Base-by-base conservation (phyloP, 495 filamentous ascomycete species). In the Massariosphaeria phaeospora region DNA sequence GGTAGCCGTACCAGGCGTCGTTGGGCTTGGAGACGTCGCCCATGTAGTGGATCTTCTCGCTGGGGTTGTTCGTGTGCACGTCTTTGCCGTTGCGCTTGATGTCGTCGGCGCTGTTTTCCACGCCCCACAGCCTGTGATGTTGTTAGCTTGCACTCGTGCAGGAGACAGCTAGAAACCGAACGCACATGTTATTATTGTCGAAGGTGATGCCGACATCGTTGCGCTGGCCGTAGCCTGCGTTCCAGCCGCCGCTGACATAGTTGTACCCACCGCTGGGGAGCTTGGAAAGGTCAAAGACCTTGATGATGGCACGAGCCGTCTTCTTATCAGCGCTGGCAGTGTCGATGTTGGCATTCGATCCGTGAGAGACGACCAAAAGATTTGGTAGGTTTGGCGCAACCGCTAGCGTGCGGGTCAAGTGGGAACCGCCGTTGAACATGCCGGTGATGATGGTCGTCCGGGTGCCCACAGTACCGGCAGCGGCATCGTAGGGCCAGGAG, bases 31-130 rank as follows among this genome's bases (percentile, higher is more conserved):
- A 47, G 21, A 64, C 41, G 40, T 54, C 46, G 29, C 61, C 61
- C 20, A 64, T 53, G 57, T 55, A 64, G 52, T 64, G 55, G 8
- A 64, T 18, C 31, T 64, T 57, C 48, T 64, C 61, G 23, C 44
- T 46, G 6, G 61, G 61, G 35, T 64, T 64, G 57, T 64, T 57
- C 18, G 55, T 17, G 44, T 59, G 56, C 42, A 64, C 38, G 36
- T 64, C 61, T 21, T 44, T 55, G 21, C 38, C 21, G 11, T 52
- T 33, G 44, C 61, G 61, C 30, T 49, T 51, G 51, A 64, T 52
- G 25, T 64, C 45, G 40, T 64, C 61, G 26, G 39, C 61, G 40
- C 38, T 46, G 52, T 64, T 64, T 26, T 64, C 61, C 6, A 64
- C 61, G 21, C 51, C 55, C 54, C 55, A 64, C 17, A 64, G 48